A percentile compares a stretch with the other conserved stretches of the same genome.
Evolutionary conservation across 2,329 filamentous ascomycete genomes (phyloP).

Genomic region (Beauveria varroae): DNA sequence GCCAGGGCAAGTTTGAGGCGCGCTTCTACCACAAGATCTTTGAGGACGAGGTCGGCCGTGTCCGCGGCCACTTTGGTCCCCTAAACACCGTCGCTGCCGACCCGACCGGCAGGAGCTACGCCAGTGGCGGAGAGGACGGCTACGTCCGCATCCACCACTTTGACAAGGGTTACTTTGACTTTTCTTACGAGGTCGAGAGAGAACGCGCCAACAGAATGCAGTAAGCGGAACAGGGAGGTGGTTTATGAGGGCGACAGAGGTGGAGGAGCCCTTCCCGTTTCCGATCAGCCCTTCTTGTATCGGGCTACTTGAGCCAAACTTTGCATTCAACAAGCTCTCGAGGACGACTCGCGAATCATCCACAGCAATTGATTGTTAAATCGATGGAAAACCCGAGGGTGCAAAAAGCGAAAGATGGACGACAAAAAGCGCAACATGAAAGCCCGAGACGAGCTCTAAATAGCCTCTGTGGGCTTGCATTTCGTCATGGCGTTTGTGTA

Average conservation of each 20-base stretch:
- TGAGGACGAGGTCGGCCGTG: constrained; percentile 95
- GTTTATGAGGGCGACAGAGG: background rate
- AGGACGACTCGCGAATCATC: background rate
- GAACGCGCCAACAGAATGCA: constrained; percentile 52
- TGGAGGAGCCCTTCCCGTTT: background rate
- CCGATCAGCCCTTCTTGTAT: background rate
- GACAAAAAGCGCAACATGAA: background rate
- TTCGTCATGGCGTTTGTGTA: constrained; percentile 10
- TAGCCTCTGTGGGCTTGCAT: constrained; percentile 9
- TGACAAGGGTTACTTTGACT: constrained; percentile 97
- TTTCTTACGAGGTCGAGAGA: constrained; percentile 96
- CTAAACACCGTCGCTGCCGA: constrained; percentile 94
- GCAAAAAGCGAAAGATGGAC: background rate
- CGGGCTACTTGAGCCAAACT: background rate
- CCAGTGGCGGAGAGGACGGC: constrained; percentile 93
- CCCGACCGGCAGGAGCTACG: constrained; percentile 86
- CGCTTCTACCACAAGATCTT: constrained; percentile 99
- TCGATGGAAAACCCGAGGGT: background rate
- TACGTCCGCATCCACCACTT: constrained; percentile 98
- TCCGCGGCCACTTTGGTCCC: constrained; percentile 93
- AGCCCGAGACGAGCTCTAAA: background rate
- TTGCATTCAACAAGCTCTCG: background rate
- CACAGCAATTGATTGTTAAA: background rate
- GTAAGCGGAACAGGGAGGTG: constrained; percentile 16
- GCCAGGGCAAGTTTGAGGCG: constrained; percentile 98